Conservation (phyloP, 1,139 yeast genomes). For the Kodamaea derodonti region DNA sequence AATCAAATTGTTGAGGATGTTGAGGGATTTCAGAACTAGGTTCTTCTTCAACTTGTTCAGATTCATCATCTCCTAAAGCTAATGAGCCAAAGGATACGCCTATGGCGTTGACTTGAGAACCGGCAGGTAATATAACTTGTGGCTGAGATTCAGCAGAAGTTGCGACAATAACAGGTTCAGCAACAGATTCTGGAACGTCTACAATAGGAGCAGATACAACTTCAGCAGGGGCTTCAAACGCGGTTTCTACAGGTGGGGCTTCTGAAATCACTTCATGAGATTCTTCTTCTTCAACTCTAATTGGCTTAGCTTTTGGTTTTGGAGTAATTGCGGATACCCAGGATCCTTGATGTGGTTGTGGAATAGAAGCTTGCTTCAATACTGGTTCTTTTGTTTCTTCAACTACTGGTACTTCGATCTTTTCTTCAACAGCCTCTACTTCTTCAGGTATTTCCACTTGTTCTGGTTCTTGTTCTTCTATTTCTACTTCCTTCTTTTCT, state of each 20-base stretch:
- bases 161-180: constrained; percentile 14
- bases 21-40: background rate
- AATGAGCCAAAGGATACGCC: constrained; percentile 73
- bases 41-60: constrained; percentile 15
- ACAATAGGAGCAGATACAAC: constrained; percentile 12
- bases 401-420: constrained; percentile 8
- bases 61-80: constrained; percentile 46
- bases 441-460: constrained; percentile 11
- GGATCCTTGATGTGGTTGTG: constrained; percentile 35
- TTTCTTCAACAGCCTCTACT: constrained; percentile 7
- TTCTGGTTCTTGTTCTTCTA: constrained; percentile 10
- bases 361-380: constrained; percentile 28
- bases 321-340: constrained; percentile 65
- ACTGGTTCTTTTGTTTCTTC: constrained; percentile 19
- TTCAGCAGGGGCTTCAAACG: constrained; percentile 9
- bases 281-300: constrained; percentile 13
- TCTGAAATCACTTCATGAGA: constrained; percentile 8
- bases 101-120: constrained; percentile 48
- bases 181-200: constrained; percentile 7
- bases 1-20: constrained; percentile 9
- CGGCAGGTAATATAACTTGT: constrained; percentile 66
- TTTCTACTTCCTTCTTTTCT: constrained; percentile 9
- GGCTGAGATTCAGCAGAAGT: constrained; percentile 26
- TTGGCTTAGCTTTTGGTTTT: constrained; percentile 36
- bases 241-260: constrained; percentile 7